phyloP scores from a whole-genome alignment of 2,329 filamentous ascomycete species.

The Penicillium sp. region DNA sequence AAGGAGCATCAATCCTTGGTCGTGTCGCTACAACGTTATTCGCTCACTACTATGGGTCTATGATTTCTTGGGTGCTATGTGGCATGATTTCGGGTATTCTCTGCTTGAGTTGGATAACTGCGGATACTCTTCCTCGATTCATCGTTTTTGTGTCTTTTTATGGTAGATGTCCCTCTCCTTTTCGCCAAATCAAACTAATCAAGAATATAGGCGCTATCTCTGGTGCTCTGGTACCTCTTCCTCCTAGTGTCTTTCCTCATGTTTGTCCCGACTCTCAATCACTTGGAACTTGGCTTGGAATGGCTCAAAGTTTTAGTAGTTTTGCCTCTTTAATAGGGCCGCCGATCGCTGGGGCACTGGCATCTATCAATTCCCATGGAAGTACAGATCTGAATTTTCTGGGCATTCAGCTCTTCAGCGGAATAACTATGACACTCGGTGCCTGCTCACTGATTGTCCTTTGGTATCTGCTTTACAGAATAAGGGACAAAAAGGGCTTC shows the following conservation, averaged over 20 bases:
- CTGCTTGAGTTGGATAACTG: constrained; percentile 59
- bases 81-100: constrained; percentile 44
- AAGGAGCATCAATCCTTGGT: constrained; percentile 60
- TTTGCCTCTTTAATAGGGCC: constrained; percentile 54
- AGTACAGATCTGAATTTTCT: constrained; percentile 39
- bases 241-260: constrained; percentile 61
- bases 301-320: constrained; percentile 54
- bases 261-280: constrained; percentile 52
- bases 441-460: constrained; percentile 33
- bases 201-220: constrained; percentile 53
- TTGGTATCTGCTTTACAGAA: constrained; percentile 26
- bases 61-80: constrained; percentile 60
- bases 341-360: constrained; percentile 53
- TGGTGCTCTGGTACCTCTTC: constrained; percentile 64
- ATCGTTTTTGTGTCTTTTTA: constrained; percentile 65
- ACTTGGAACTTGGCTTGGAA: constrained; percentile 54
- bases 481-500: constrained; percentile 24
- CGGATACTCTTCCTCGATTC: constrained; percentile 52
- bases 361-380: constrained; percentile 40
- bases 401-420: constrained; percentile 53
- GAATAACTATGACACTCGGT: constrained; percentile 46
- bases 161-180: constrained; percentile 33
- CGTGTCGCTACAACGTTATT: constrained; percentile 58
- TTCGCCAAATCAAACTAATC: not conserved
- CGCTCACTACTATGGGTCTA: constrained; percentile 58